These are phyloP conservation scores for Colletotrichum coccodes DNA, from an alignment of 2,329 filamentous ascomycete genomes.

Conservation along the genomic window DNA sequence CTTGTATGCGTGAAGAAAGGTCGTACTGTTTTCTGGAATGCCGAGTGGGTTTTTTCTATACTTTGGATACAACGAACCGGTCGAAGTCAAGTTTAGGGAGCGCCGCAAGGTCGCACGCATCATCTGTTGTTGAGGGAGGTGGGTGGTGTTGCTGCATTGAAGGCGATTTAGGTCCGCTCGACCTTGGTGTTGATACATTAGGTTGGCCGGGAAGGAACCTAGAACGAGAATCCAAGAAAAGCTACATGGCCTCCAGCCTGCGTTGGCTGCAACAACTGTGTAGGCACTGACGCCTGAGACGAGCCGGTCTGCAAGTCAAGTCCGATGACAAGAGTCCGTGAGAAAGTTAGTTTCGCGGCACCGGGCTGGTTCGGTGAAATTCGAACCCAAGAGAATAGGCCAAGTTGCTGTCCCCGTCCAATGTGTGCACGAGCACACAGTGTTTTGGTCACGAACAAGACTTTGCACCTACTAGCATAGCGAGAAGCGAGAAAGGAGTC, in stretches of 20 bases:
- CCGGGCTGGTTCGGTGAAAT: slow-evolving; percentile 14
- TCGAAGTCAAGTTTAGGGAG: slow-evolving; percentile 19
- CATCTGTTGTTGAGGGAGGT: slow-evolving; percentile 21
- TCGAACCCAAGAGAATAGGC: neutral
- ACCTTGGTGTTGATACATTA: slow-evolving; percentile 12
- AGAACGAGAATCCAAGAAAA: neutral
- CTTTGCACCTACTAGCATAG: neutral
- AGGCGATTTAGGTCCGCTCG: slow-evolving; percentile 9
- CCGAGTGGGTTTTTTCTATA: neutral
- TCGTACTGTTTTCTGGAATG: slow-evolving; percentile 7
- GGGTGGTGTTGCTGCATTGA: slow-evolving; percentile 15
- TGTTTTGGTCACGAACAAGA: neutral
- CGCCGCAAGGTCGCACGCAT: slow-evolving; percentile 21
- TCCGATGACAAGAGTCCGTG: slow-evolving; percentile 19
- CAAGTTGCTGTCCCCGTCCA: slow-evolving; percentile 1
- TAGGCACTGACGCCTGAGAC: slow-evolving; percentile 19
- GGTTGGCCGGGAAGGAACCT: slow-evolving; percentile 21
- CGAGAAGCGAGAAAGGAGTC: neutral
- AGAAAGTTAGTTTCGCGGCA: slow-evolving; percentile 10
- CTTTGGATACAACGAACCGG: slow-evolving; percentile 9
- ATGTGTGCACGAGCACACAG: neutral
- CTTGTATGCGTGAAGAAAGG: slow-evolving; percentile 9
- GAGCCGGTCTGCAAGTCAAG: slow-evolving; percentile 5
- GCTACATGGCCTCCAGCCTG: neutral
- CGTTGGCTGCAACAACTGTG: neutral